A percentile compares a stretch with the other conserved stretches of the same genome.
Evolutionary conservation across 768 basidiomycete species (phyloP).

Genomic region (Termitomyces heimii): DNA sequence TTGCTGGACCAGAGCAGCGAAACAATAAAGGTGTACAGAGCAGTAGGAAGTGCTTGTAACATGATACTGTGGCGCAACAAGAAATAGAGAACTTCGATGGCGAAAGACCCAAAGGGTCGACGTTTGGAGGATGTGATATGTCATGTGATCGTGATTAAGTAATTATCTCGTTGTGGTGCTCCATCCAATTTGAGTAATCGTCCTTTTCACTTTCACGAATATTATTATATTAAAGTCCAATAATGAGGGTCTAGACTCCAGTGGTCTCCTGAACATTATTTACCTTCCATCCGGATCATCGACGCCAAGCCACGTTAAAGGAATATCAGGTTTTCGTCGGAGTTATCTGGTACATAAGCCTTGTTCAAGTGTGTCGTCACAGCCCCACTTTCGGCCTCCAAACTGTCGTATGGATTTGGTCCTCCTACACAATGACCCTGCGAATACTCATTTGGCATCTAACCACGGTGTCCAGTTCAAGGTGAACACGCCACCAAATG

Average conservation of each 20-base stretch:
- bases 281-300: background rate
- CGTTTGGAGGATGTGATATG: background rate
- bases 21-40: constrained; percentile 36
- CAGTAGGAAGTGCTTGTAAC: constrained; percentile 31
- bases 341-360: background rate
- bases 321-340: background rate
- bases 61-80: constrained; percentile 14
- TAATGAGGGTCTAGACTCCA: background rate
- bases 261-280: background rate
- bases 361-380: background rate
- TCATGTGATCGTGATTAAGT: background rate
- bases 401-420: constrained; percentile 22
- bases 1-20: constrained; percentile 32
- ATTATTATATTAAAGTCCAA: no score
- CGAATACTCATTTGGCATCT: constrained; percentile 26
- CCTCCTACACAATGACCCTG: constrained; percentile 33
- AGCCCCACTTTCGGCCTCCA: background rate
- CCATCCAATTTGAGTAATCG: background rate
- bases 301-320: background rate
- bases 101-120: background rate
- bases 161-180: background rate
- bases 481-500: constrained; percentile 21
- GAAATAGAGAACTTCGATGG: background rate
- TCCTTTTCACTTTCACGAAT: no score
- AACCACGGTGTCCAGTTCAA: constrained; percentile 27